Conservation (phyloP, 345 rosid species). For the Cardamine resedifolia region DNA sequence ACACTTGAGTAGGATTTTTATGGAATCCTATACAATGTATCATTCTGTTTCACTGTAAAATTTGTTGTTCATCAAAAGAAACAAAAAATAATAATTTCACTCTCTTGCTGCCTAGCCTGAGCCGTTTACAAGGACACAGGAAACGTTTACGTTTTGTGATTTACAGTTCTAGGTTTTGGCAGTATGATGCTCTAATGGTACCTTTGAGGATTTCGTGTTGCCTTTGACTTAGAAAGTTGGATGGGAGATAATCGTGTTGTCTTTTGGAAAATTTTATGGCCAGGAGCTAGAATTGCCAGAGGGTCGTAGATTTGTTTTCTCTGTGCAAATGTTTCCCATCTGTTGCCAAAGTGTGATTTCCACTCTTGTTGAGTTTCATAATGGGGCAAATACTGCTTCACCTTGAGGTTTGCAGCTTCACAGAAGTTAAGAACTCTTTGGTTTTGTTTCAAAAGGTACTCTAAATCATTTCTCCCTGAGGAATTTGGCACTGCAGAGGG, state of each 20-base stretch:
- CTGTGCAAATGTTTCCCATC: conserved; percentile 64
- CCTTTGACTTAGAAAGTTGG: conserved; percentile 26
- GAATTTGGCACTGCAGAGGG: conserved; percentile 73
- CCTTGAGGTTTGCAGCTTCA: conserved; percentile 40
- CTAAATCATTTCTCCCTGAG: conserved; percentile 54
- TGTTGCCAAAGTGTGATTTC: conserved; percentile 70
- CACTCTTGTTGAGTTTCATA: conserved; percentile 67
- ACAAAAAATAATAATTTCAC: conserved; percentile 5
- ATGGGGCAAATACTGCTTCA: conserved; percentile 80
- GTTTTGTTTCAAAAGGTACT: conserved; percentile 57
- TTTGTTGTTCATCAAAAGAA: conserved; percentile 9
- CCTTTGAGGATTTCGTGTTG: conserved; percentile 3
- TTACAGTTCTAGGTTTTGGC: conserved; percentile 41
- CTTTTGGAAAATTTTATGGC: conserved; percentile 76
- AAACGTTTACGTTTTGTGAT: conserved; percentile 27
- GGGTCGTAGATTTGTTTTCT: conserved; percentile 79
- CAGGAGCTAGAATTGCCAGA: conserved; percentile 80
- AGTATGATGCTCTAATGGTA: conserved; percentile 14
- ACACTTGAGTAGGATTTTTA: background rate
- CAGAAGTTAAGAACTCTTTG: conserved; percentile 58
- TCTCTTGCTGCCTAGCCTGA: conserved; percentile 32
- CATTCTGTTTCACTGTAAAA: conserved; percentile 17
- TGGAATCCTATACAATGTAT: conserved; percentile 20
- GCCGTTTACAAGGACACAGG: conserved; percentile 25
- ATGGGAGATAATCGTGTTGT: conserved; percentile 36